Conservation (phyloP, 2,329 filamentous ascomycete genomes). For the Alternaria sp. region DNA sequence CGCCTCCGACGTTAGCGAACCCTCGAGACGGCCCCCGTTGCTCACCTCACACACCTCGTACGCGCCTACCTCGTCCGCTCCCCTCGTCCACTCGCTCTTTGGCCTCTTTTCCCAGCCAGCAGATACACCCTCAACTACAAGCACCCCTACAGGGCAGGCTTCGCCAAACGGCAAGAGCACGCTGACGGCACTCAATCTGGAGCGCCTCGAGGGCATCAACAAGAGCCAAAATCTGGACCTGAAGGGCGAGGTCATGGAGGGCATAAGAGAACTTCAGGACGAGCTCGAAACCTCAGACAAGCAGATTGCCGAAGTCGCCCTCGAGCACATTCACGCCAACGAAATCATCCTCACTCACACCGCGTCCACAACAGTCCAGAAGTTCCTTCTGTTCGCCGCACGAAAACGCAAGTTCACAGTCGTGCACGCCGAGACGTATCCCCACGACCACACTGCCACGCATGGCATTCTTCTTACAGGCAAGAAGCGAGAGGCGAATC, state of each 20-base stretch:
- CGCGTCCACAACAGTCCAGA: constrained; percentile 84
- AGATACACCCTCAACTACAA: constrained; percentile 52
- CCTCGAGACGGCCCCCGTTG: constrained; percentile 63
- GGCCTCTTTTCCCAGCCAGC: constrained; percentile 79
- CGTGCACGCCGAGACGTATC: constrained; percentile 76
- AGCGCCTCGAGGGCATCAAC: constrained; percentile 50
- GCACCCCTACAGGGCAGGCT: constrained; percentile 59
- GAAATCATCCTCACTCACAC: constrained; percentile 91
- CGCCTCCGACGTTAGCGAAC: constrained; percentile 45
- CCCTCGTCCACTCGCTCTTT: constrained; percentile 76
- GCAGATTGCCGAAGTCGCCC: constrained; percentile 85
- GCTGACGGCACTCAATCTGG: constrained; percentile 43
- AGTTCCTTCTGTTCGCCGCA: constrained; percentile 86
- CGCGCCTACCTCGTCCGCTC: constrained; percentile 59
- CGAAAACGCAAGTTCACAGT: constrained; percentile 91
- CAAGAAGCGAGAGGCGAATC: constrained; percentile 49
- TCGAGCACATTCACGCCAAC: constrained; percentile 91
- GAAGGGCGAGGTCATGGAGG: constrained; percentile 88
- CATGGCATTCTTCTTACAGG: constrained; percentile 68
- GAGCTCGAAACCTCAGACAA: constrained; percentile 93
- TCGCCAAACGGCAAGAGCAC: constrained; percentile 57
- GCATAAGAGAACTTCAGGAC: constrained; percentile 94
- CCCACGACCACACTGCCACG: constrained; percentile 70
- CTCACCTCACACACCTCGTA: constrained; percentile 69
- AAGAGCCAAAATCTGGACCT: constrained; percentile 65